Base-by-base conservation (phyloP, 257 asterid genomes). In the Penstemon eatonii region DNA sequence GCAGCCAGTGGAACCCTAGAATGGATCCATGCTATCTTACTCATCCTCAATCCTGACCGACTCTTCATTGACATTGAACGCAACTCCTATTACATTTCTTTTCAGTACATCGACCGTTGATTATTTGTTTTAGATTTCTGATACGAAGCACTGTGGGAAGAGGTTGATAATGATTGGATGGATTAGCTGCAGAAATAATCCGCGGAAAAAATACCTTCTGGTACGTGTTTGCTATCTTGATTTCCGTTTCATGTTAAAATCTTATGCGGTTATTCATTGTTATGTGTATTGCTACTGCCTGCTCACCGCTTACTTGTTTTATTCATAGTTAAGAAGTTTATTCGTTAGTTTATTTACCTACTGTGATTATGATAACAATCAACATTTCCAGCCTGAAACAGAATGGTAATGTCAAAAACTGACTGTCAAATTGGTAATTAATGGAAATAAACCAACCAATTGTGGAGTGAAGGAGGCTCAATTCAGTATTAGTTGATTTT, bases 131-230 rank as follows among this genome's bases (percentile, higher is more conserved):
- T 53, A 6, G 8, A 68, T 33, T 66, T 13, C 33, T 47, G 74
- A 67, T 86, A 89, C 89, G 96, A 90, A 79, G 84, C 82, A 44
- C 82, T 87, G 36, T 92, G 97, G 97, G 93, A 85, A 82, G 78
- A 88, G 42, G 91, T 92, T 52, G 91, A 90, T 79, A 69, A 75
- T 52, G 89, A 90, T 60, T 92, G 98, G 97, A 83, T 88, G 83
- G 82, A 90, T 75, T 92, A 93, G 75, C 77, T 92, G 74, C 78
- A 84, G 42, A 75, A 73, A 19, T 97, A 86, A 76, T 79, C 84
- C 3, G 83, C 82, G 47, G 87, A 81, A 51, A 84, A 84, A 53
- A 81, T 90, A 52, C 97, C 97, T 3, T 85, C 88, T 49, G 92
- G 95, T 53, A 80, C 81, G 6, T 50, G 36, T 56, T 36, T 37